Conservation (phyloP, 2,329 filamentous ascomycete species). For the Microcera coccophila region DNA sequence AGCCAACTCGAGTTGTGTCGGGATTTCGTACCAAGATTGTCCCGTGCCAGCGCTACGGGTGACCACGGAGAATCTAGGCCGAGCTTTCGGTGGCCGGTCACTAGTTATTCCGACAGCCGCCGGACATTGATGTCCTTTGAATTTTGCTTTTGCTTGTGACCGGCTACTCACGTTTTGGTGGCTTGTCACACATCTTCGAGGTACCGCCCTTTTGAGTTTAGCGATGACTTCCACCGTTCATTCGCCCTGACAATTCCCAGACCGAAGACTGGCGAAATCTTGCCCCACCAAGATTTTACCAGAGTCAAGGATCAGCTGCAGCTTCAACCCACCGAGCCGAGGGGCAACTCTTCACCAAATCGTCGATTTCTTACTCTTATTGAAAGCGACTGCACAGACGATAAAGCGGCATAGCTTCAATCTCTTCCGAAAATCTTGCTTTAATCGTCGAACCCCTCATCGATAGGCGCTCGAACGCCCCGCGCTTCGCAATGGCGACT, state of each 20-base stretch:
- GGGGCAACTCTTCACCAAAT: no score
- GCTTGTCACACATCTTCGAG: not conserved
- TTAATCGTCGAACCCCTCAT: no score
- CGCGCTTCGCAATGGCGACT: constrained; percentile 41
- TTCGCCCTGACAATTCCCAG: not conserved
- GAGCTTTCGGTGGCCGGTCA: constrained; percentile 16
- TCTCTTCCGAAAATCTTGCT: no score
- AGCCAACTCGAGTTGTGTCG: constrained; percentile 25
- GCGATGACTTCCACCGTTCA: no score
- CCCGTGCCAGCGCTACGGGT: constrained; percentile 28
- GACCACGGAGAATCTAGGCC: constrained; percentile 26
- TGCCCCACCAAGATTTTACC: not conserved
- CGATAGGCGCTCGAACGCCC: no score
- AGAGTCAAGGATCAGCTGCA: not conserved
- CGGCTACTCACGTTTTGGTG: not conserved
- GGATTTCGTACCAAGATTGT: constrained; percentile 31
- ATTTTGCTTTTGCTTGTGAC: not conserved
- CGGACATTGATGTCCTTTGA: constrained; percentile 1
- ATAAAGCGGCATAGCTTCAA: no score
- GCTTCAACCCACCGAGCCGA: not conserved
- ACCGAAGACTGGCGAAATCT: not conserved
- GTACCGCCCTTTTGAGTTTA: not conserved
- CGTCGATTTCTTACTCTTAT: no score
- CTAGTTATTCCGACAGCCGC: constrained; percentile 23
- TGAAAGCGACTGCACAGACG: no score